Evolutionary conservation across 495 filamentous ascomycete genomes (phyloP).

Genomic region (Schizothecium vesticola): DNA sequence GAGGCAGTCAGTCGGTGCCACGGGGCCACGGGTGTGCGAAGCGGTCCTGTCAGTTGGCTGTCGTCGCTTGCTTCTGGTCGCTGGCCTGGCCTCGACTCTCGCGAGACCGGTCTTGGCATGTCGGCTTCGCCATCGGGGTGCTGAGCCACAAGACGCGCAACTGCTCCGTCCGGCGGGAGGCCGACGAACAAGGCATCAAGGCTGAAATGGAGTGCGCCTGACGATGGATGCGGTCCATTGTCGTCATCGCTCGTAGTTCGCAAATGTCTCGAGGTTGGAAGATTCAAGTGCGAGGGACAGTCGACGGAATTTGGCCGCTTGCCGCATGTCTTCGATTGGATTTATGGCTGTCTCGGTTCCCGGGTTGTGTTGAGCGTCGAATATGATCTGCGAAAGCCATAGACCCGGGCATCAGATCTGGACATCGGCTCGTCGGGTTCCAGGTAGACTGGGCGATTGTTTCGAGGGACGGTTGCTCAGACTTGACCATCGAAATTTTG

Average conservation of each 20-base stretch:
- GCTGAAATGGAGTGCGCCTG: not conserved
- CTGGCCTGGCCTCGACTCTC: not conserved
- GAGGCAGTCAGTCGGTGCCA: not conserved
- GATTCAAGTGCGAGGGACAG: not conserved
- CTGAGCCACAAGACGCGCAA: not conserved
- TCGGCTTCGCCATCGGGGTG: not conserved
- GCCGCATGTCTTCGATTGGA: no score
- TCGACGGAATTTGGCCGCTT: no score
- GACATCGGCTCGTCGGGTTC: not conserved
- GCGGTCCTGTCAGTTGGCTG: not conserved
- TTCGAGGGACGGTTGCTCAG: not conserved
- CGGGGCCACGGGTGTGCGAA: not conserved
- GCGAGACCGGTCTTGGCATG: not conserved
- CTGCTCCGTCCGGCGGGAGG: not conserved
- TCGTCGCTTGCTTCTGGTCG: not conserved
- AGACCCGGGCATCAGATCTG: not conserved
- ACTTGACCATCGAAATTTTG: not conserved
- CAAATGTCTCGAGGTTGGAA: not conserved
- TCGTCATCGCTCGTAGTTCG: not conserved
- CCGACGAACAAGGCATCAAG: not conserved
- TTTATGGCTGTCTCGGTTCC: not conserved
- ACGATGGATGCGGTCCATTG: not conserved
- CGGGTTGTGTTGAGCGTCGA: not conserved
- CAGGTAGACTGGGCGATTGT: not conserved
- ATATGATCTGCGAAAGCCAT: not conserved